These are phyloP conservation scores for Euphrasia arctica DNA, from an alignment of 305 asterid genomes.

Conservation along the genomic window DNA sequence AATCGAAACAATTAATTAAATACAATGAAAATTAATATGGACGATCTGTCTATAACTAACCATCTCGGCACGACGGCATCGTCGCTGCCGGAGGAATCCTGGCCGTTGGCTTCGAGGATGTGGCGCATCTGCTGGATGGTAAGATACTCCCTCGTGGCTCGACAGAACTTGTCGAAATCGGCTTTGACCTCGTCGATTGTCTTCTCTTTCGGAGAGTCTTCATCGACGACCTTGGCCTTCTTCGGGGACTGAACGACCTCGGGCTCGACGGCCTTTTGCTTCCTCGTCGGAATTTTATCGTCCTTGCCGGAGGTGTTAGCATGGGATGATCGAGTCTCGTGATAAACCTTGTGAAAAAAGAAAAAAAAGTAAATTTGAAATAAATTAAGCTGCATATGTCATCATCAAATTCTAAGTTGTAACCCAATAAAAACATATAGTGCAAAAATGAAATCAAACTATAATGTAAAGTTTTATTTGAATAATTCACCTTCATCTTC, in stretches of 20 bases:
- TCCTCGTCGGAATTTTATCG: conserved; percentile 63
- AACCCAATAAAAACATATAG: too few species aligned
- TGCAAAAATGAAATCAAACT: too few species aligned
- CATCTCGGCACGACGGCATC: conserved; percentile 89
- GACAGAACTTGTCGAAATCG: conserved; percentile 66
- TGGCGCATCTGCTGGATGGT: conserved; percentile 72
- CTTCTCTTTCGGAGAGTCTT: conserved; percentile 28
- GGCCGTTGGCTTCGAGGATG: conserved; percentile 67
- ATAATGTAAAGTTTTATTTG: too few species aligned
- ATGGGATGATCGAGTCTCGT: conserved; percentile 45
- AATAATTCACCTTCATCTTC: too few species aligned
- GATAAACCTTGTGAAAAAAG: conserved; percentile 23
- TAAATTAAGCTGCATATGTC: too few species aligned
- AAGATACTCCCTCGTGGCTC: conserved; percentile 52
- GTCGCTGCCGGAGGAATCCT: conserved; percentile 42
- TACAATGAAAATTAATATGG: too few species aligned
- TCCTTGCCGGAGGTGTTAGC: conserved; percentile 44
- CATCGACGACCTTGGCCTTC: conserved; percentile 34
- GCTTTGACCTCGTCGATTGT: conserved; percentile 38
- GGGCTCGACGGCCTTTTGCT: conserved; percentile 59
- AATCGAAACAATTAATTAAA: too few species aligned
- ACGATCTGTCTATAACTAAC: conserved; percentile 30
- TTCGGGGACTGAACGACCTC: conserved; percentile 55
- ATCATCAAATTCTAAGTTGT: too few species aligned
- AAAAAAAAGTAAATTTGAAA: too few species aligned